Percentiles rank a stretch among this genome's conserved stretches.
These are phyloP conservation scores for Podila horticola DNA, from an alignment of 192 early-diverging fungal genomes.

Conservation along the genomic window DNA sequence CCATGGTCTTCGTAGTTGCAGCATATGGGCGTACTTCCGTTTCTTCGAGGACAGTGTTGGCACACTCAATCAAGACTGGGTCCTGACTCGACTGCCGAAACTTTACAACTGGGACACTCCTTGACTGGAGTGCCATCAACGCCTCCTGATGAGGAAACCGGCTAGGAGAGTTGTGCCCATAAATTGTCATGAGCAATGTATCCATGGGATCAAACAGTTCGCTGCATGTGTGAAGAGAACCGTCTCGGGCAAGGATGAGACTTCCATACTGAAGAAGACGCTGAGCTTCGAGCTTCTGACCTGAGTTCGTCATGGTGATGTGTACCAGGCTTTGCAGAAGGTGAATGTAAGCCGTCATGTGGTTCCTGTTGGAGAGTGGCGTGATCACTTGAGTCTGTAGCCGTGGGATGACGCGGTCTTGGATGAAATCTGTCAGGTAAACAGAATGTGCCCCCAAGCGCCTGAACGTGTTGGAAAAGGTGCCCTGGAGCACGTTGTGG, in stretches of 20 bases:
- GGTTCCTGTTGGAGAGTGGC: neutral
- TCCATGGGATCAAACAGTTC: neutral
- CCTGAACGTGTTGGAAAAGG: neutral
- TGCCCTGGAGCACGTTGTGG: neutral
- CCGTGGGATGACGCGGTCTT: neutral
- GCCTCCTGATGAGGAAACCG: neutral
- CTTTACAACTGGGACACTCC: neutral
- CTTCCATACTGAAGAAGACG: neutral
- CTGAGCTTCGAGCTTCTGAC: neutral
- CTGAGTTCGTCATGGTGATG: neutral
- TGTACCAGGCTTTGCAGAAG: neutral
- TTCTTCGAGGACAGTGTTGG: too few species aligned
- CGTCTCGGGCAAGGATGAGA: constrained; percentile 4
- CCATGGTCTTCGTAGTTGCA: neutral
- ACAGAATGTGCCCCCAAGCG: constrained; percentile 6
- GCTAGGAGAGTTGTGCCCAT: neutral
- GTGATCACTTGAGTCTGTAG: neutral
- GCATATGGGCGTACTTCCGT: too few species aligned
- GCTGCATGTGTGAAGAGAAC: neutral
- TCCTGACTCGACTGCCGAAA: too few species aligned
- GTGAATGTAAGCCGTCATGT: neutral
- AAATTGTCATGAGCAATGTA: neutral
- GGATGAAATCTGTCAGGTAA: neutral
- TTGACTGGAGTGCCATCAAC: neutral
- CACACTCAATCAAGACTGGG: too few species aligned